Conservation (phyloP, 2,329 filamentous ascomycete species). For the Calonectria crousiana region DNA sequence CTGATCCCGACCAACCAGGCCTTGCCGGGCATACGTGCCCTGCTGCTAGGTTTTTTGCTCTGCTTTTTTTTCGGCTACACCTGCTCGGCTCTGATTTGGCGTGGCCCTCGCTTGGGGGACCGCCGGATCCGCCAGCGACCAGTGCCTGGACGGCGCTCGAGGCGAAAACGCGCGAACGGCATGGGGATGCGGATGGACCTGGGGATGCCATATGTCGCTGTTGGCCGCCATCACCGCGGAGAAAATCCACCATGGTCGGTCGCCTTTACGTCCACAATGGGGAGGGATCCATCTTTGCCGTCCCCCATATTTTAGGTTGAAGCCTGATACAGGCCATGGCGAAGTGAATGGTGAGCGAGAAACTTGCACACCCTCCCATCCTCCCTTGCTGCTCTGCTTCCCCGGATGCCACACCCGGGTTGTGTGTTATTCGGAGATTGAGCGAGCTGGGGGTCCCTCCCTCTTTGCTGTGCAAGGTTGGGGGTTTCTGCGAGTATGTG, state of each 20-base stretch:
- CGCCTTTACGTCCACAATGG: neutral
- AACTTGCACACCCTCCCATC: neutral
- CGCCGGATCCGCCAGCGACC: constrained; percentile 20
- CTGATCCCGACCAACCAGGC: constrained; percentile 13
- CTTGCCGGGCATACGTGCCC: neutral
- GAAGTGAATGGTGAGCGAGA: neutral
- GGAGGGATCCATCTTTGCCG: constrained; percentile 18
- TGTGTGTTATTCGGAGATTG: constrained; percentile 26
- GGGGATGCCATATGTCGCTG: constrained; percentile 20
- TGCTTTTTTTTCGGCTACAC: neutral
- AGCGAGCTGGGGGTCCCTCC: constrained; percentile 16
- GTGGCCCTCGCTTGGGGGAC: constrained; percentile 6
- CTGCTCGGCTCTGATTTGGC: neutral
- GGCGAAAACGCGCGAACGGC: constrained; percentile 18
- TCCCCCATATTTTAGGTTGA: constrained; percentile 20
- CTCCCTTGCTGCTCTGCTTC: constrained; percentile 1
- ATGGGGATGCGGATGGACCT: constrained; percentile 30
- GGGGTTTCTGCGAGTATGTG: constrained; percentile 2
- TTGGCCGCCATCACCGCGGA: constrained; percentile 31
- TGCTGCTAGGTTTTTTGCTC: neutral
- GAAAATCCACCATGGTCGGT: constrained; percentile 11
- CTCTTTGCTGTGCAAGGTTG: neutral
- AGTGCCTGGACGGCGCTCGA: constrained; percentile 16
- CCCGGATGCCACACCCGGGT: constrained; percentile 21
- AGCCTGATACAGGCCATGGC: neutral